phyloP scores from a whole-genome alignment of 2,329 filamentous ascomycete species.

The Penicillium expansum region DNA sequence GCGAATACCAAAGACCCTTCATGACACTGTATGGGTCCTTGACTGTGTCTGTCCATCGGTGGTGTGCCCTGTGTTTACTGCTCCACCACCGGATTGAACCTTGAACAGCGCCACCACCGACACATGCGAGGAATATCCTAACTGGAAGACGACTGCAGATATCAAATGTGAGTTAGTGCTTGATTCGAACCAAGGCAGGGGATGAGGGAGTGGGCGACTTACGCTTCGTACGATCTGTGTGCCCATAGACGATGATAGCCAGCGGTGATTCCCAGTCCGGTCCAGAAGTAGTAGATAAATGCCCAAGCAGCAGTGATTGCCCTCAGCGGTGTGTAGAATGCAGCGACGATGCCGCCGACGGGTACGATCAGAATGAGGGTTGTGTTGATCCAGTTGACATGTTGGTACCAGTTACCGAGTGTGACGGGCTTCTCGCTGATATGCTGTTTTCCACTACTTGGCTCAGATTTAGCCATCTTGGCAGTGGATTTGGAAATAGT shows the following conservation, averaged over 20 bases:
- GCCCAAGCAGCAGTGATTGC: slow-evolving; percentile 67
- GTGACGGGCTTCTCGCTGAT: slow-evolving; percentile 79
- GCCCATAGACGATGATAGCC: slow-evolving; percentile 80
- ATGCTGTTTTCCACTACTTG: slow-evolving; percentile 59
- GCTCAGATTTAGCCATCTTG: slow-evolving; percentile 1
- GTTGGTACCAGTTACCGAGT: slow-evolving; percentile 75
- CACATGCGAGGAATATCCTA: slow-evolving; percentile 72
- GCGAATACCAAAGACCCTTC: slow-evolving; percentile 76
- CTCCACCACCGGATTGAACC: slow-evolving; percentile 85
- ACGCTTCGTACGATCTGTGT: slow-evolving; percentile 66
- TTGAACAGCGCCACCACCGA: slow-evolving; percentile 74
- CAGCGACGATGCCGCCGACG: slow-evolving; percentile 64
- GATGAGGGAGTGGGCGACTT: not conserved
- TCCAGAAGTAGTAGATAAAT: slow-evolving; percentile 74
- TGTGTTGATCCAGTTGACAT: slow-evolving; percentile 87
- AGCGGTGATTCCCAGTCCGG: slow-evolving; percentile 70
- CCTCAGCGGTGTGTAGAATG: slow-evolving; percentile 71
- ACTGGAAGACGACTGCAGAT: slow-evolving; percentile 63
- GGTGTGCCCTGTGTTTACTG: slow-evolving; percentile 76
- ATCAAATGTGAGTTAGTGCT: not conserved
- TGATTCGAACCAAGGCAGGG: not conserved
- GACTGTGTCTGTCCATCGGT: slow-evolving; percentile 83
- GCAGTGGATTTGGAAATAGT: not conserved
- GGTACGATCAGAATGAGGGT: slow-evolving; percentile 73
- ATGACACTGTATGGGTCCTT: slow-evolving; percentile 87